A percentile compares a stretch with the other conserved stretches of the same genome.
phyloP scores from a whole-genome alignment of 2,329 filamentous ascomycete species.

The Ophiostoma montium region DNA sequence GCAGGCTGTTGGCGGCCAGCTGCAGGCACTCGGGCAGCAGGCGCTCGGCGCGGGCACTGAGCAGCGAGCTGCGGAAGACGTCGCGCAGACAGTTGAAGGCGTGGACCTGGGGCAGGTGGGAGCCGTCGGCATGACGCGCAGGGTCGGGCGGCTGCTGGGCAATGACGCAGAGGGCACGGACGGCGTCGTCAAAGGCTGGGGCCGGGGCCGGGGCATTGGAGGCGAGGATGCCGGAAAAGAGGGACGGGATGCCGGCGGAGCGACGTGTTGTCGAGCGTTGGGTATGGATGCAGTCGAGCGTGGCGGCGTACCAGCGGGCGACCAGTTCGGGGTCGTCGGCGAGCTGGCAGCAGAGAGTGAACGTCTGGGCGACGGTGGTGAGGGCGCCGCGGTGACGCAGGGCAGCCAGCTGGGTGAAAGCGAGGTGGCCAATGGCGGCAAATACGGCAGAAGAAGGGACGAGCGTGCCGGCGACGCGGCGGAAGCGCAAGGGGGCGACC shows the following conservation, averaged over 20 bases:
- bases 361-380: constrained; percentile 81
- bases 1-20: constrained; percentile 67
- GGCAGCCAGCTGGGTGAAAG: constrained; percentile 69
- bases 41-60: constrained; percentile 57
- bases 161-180: constrained; percentile 47
- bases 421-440: constrained; percentile 52
- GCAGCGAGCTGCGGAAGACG: constrained; percentile 69
- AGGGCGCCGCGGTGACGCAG: constrained; percentile 87
- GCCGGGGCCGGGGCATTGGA: constrained; percentile 39
- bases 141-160: constrained; percentile 33
- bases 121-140: constrained; percentile 43
- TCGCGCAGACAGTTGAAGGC: constrained; percentile 89
- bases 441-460: constrained; percentile 42
- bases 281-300: constrained; percentile 54
- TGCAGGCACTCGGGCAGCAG: constrained; percentile 62
- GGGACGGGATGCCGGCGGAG: constrained; percentile 80
- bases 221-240: constrained; percentile 69
- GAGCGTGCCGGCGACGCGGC: constrained; percentile 28
- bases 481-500: constrained; percentile 37
- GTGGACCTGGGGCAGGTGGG: constrained; percentile 77
- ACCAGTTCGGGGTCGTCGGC: constrained; percentile 40
- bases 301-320: constrained; percentile 57
- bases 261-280: constrained; percentile 75
- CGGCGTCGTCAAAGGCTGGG: constrained; percentile 50
- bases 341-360: constrained; percentile 62